Evolutionary conservation across 257 asterid species (phyloP).

Genomic region (Fraxinus pennsylvanica): DNA sequence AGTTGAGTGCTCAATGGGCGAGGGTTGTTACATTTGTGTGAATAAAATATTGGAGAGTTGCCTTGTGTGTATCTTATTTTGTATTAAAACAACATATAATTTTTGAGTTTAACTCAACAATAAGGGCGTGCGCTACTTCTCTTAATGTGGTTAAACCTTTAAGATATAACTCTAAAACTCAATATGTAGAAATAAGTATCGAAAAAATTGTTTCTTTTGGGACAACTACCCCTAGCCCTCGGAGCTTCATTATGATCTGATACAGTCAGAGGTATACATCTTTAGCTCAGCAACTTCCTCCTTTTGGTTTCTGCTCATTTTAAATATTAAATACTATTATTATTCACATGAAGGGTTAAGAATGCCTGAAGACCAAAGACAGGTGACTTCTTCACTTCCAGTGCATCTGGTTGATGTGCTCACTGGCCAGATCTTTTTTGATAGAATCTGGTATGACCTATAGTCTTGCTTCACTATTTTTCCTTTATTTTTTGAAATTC

Average conservation of each 20-base stretch:
- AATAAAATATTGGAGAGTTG: no score
- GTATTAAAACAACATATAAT: no score
- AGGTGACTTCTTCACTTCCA: constrained; percentile 77
- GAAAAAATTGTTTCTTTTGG: no score
- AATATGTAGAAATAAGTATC: no score
- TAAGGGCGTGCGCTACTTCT: no score
- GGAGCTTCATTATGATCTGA: neutral
- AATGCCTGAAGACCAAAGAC: constrained; percentile 81
- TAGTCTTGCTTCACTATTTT: constrained; percentile 19
- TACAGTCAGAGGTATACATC: neutral
- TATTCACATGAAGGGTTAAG: constrained; percentile 58
- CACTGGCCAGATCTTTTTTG: constrained; percentile 55
- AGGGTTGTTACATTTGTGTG: no score
- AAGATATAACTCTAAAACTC: no score
- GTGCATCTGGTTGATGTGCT: constrained; percentile 83
- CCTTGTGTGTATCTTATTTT: no score
- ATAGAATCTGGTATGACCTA: constrained; percentile 61
- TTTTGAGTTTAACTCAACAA: no score
- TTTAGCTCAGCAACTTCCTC: constrained; percentile 1
- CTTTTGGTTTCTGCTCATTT: constrained; percentile 6
- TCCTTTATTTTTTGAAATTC: constrained; percentile 3
- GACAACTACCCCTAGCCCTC: no score
- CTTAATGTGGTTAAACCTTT: no score
- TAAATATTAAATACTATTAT: neutral
- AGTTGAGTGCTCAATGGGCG: no score